Percentiles rank a stretch among this genome's conserved stretches.
Conservation (phyloP, 805 yeast species). For the Saccharomycopsis fermentans region DNA sequence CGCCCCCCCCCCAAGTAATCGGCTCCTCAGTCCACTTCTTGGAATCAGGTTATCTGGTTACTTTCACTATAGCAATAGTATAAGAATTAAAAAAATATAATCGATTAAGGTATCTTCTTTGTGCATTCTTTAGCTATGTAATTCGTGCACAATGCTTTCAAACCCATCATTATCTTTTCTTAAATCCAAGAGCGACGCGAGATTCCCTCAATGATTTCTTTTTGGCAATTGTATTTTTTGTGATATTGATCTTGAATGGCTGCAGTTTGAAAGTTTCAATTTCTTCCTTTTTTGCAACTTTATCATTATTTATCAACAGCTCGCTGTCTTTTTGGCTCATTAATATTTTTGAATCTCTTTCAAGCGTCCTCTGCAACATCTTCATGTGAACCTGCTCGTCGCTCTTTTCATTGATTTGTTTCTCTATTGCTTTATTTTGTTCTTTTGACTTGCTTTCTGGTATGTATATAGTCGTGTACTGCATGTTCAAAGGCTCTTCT, state of each 20-base stretch:
- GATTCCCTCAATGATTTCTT: neutral
- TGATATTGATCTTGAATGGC: conserved; percentile 5
- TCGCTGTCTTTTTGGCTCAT: neutral
- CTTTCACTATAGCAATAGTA: too few species aligned
- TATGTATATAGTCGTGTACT: conserved; percentile 4
- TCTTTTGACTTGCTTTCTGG: conserved; percentile 11
- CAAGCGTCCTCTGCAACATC: conserved; percentile 14
- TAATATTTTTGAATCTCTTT: conserved; percentile 3
- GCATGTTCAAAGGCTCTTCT: conserved; percentile 6
- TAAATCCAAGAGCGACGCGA: conserved; percentile 5
- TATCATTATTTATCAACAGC: conserved; percentile 1
- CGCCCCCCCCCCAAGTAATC: too few species aligned
- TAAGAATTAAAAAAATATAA: too few species aligned
- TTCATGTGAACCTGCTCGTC: conserved; percentile 15
- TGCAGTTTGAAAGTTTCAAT: neutral
- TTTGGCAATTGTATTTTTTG: neutral
- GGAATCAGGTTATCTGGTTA: too few species aligned
- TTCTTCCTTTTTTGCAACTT: neutral
- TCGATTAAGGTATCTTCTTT: too few species aligned
- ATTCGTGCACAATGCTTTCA: neutral
- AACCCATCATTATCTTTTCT: neutral
- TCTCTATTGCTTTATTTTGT: conserved; percentile 5
- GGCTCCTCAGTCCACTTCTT: too few species aligned
- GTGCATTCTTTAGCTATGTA: too few species aligned
- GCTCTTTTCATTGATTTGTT: conserved; percentile 11